A percentile compares a stretch with the other conserved stretches of the same genome.
These are phyloP conservation scores for Entomortierella beljakovae DNA, from an alignment of 192 early-diverging fungal genomes.

Conservation along the genomic window DNA sequence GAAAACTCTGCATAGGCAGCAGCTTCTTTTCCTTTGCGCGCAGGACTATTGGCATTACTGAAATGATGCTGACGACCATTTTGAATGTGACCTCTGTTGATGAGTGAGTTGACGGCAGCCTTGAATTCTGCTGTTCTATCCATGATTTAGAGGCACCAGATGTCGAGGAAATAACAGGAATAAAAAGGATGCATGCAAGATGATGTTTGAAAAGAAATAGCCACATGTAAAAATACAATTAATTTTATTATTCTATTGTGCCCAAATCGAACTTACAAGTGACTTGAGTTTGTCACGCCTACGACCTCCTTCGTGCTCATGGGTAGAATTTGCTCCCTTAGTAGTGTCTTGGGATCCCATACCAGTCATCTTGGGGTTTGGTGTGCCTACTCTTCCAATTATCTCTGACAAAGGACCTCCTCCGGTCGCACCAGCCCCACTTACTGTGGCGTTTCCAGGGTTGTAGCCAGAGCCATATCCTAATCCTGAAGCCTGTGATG, in stretches of 20 bases:
- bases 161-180: too few species aligned
- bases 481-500: neutral
- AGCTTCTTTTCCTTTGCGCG: slow-evolving; percentile 32
- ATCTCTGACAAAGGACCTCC: slow-evolving; percentile 40
- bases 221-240: too few species aligned
- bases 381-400: slow-evolving; percentile 24
- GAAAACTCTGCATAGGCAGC: slow-evolving; percentile 84
- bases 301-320: slow-evolving; percentile 37
- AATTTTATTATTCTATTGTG: slow-evolving; percentile 18
- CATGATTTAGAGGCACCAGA: slow-evolving; percentile 10
- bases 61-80: slow-evolving; percentile 13
- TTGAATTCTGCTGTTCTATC: slow-evolving; percentile 93
- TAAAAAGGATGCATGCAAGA: too few species aligned
- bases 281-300: slow-evolving; percentile 48
- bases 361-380: neutral
- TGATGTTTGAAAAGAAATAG: too few species aligned
- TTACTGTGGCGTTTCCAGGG: slow-evolving; percentile 5
- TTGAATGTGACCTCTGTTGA: slow-evolving; percentile 54
- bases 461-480: slow-evolving; percentile 22
- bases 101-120: slow-evolving; percentile 82
- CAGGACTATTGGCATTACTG: slow-evolving; percentile 12
- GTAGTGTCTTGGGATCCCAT: slow-evolving; percentile 4
- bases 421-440: neutral
- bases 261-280: slow-evolving; percentile 47
- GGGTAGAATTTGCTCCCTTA: slow-evolving; percentile 6